phyloP scores from a whole-genome alignment of 805 yeast species.

The Yarrowia sp. region DNA sequence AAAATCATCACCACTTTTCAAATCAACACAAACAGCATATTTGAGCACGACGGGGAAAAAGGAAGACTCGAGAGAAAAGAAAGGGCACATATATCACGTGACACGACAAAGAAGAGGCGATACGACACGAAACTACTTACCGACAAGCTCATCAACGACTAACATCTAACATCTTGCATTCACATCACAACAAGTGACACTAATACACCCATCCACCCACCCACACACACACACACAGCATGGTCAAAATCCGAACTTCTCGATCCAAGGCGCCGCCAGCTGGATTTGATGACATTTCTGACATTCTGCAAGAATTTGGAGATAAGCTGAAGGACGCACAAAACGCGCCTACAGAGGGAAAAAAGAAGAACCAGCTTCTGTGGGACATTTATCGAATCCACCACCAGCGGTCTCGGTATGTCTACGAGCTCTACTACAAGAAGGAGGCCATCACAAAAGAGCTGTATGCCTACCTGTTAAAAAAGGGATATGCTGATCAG shows the following conservation, averaged over 20 bases:
- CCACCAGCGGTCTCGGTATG: constrained; percentile 77
- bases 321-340: constrained; percentile 59
- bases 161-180: no score
- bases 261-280: constrained; percentile 68
- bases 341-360: constrained; percentile 46
- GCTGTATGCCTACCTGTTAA: constrained; percentile 75
- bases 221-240: background rate
- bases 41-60: background rate
- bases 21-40: background rate
- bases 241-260: constrained; percentile 46
- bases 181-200: no score
- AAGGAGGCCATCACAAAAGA: constrained; percentile 70
- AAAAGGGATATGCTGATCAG: constrained; percentile 69
- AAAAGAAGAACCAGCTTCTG: constrained; percentile 61
- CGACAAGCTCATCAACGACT: no score
- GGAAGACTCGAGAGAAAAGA: background rate
- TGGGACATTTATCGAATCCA: constrained; percentile 77
- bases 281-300: constrained; percentile 73
- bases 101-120: background rate
- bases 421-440: constrained; percentile 75
- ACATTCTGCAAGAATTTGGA: constrained; percentile 67
- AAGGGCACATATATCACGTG: background rate
- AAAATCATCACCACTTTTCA: constrained; percentile 26
- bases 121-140: no score
- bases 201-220: no score